Percentiles rank a stretch among this genome's conserved stretches.
phyloP scores from a whole-genome alignment of 2,329 filamentous ascomycete species.

The Ophiostoma pallidulum region DNA sequence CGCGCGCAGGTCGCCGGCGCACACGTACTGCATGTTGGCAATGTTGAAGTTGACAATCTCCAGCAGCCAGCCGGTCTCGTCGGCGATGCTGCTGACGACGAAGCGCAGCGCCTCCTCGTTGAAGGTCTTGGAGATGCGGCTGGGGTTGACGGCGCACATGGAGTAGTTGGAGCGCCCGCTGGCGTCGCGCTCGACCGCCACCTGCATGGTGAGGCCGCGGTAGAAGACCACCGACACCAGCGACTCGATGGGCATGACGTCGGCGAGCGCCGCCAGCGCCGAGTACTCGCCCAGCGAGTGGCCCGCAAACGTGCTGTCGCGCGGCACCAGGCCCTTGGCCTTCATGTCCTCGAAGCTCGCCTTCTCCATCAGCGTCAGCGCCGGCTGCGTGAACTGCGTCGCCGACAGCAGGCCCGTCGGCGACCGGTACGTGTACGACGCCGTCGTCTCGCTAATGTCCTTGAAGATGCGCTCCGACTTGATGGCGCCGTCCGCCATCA shows the following conservation, averaged over 20 bases:
- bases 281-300: constrained; percentile 99
- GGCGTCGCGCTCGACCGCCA: constrained; percentile 93
- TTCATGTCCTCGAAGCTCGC: constrained; percentile 99
- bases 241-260: constrained; percentile 99
- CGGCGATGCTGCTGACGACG: constrained; percentile 88
- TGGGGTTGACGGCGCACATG: constrained; percentile 98
- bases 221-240: constrained; percentile 99
- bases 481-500: constrained; percentile 79
- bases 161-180: constrained; percentile 93
- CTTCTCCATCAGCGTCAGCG: constrained; percentile 98
- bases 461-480: constrained; percentile 99
- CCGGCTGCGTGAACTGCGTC: constrained; percentile 97
- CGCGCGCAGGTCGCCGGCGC: constrained; percentile 59
- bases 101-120: constrained; percentile 96
- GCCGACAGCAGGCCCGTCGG: constrained; percentile 91
- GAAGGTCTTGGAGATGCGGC: constrained; percentile 96
- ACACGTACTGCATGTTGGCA: constrained; percentile 67
- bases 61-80: constrained; percentile 88
- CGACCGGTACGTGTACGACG: constrained; percentile 94
- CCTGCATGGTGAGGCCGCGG: constrained; percentile 97
- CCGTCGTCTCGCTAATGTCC: constrained; percentile 84
- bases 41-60: constrained; percentile 98
- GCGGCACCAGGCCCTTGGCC: constrained; percentile 87
- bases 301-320: constrained; percentile 94
- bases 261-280: constrained; percentile 85